phyloP scores from a whole-genome alignment of 148 eudicot genomes.

The Vaccinium darrowii region DNA sequence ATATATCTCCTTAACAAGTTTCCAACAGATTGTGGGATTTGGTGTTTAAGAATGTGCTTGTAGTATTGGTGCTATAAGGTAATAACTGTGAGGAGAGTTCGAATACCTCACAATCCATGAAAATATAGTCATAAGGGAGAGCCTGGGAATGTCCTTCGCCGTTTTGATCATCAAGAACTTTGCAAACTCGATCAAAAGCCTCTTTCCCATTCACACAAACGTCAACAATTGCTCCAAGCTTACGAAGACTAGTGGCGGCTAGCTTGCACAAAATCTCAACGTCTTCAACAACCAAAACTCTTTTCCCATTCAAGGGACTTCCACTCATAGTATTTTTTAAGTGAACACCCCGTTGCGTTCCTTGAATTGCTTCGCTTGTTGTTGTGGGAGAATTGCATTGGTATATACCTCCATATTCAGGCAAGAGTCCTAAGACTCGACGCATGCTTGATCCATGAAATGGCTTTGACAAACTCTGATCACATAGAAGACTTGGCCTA shows the following conservation, averaged over 20 bases:
- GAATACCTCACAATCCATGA: constrained; percentile 18
- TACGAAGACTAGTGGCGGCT: background rate
- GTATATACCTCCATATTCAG: constrained; percentile 11
- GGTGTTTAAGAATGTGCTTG: too few relatives aligned
- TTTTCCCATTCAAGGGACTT: constrained; percentile 12
- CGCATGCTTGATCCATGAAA: constrained; percentile 16
- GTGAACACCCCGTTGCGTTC: background rate
- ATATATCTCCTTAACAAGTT: too few relatives aligned
- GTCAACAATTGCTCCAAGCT: constrained; percentile 15
- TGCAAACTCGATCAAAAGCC: constrained; percentile 12
- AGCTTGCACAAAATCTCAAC: background rate
- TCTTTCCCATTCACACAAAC: constrained; percentile 17
- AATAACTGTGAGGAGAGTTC: too few relatives aligned
- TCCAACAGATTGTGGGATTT: background rate
- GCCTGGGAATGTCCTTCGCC: background rate
- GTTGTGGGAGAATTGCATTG: background rate
- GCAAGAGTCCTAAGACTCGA: constrained; percentile 11
- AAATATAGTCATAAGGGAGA: constrained; percentile 14
- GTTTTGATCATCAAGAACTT: background rate
- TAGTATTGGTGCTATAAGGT: background rate
- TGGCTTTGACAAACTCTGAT: constrained; percentile 14
- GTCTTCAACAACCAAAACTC: constrained; percentile 9
- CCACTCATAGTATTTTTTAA: background rate
- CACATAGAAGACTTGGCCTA: background rate
- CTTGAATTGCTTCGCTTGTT: background rate